Conservation (phyloP, 305 asterid species). For the Fraxinus latifolia region DNA sequence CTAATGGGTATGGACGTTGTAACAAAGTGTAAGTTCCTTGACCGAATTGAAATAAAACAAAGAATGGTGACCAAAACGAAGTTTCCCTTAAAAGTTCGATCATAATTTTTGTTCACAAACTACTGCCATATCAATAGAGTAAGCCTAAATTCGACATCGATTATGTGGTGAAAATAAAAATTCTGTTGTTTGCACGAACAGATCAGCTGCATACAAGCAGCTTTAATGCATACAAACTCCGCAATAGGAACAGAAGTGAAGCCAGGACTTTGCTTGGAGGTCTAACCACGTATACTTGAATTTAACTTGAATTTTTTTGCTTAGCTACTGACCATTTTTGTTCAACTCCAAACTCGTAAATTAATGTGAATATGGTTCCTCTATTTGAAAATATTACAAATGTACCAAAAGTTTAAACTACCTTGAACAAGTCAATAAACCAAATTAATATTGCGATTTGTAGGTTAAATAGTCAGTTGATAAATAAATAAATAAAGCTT, state of each 20-base stretch:
- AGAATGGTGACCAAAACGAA: not conserved
- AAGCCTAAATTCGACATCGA: not conserved
- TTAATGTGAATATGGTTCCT: not conserved
- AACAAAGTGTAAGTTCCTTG: not conserved
- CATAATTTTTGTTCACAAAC: not conserved
- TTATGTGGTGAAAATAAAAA: not conserved
- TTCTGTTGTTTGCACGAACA: not conserved
- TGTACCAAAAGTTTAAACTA: not conserved
- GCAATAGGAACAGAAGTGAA: not conserved
- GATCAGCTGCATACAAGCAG: not conserved
- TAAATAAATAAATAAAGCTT: not conserved
- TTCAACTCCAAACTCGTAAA: conserved; percentile 3
- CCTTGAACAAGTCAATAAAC: not conserved
- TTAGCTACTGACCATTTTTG: not conserved
- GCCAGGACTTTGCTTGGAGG: not conserved
- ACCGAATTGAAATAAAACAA: not conserved
- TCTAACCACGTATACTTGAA: not conserved
- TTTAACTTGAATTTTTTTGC: not conserved
- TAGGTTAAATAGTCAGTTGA: not conserved
- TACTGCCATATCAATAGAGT: not conserved
- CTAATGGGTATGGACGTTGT: not conserved
- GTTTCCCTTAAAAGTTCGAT: not conserved
- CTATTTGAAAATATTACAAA: not conserved
- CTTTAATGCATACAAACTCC: not conserved
- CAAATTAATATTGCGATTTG: not conserved